Evolutionary conservation across 768 basidiomycete genomes (phyloP).

Genomic region (Amanita thiersii): DNA sequence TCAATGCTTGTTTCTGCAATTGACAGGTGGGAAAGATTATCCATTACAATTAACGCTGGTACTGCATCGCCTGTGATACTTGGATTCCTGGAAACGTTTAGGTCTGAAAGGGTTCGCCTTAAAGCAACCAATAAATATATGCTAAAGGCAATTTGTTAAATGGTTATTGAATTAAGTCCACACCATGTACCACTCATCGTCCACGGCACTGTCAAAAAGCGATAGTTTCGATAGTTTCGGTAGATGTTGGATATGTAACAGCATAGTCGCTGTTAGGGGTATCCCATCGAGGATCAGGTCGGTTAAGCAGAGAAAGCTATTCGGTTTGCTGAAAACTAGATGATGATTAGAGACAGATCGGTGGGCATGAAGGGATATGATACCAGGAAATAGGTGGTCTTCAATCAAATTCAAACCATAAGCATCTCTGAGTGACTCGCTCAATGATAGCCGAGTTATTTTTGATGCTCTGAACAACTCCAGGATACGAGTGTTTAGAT

Average conservation of each 20-base stretch:
- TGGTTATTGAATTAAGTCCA: conserved; percentile 7
- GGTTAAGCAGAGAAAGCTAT: conserved; percentile 41
- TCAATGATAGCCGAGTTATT: conserved; percentile 34
- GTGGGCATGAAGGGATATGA: conserved; percentile 7
- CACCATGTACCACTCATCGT: conserved; percentile 46
- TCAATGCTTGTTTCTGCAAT: conserved; percentile 45
- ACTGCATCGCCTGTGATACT: conserved; percentile 48
- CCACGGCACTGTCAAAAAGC: conserved; percentile 21
- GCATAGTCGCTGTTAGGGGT: conserved; percentile 36
- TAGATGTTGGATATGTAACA: conserved; percentile 45
- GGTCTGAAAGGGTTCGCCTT: conserved; percentile 41
- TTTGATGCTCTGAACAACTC: conserved; percentile 37
- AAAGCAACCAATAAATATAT: conserved; percentile 51
- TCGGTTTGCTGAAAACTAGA: conserved; percentile 42
- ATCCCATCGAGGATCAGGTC: conserved; percentile 43
- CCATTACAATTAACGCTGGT: conserved; percentile 42
- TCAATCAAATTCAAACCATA: conserved; percentile 43
- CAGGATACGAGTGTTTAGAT: conserved; percentile 37
- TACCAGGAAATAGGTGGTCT: conserved; percentile 36
- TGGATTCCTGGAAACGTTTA: conserved; percentile 45
- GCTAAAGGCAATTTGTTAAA: conserved; percentile 30
- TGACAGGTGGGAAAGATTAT: conserved; percentile 39
- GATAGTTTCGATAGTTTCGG: conserved; percentile 38
- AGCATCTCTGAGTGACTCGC: conserved; percentile 35
- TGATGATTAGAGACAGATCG: conserved; percentile 9